These are phyloP conservation scores for Penicillium coffeae DNA, from an alignment of 495 filamentous ascomycete species.

Conservation along the genomic window DNA sequence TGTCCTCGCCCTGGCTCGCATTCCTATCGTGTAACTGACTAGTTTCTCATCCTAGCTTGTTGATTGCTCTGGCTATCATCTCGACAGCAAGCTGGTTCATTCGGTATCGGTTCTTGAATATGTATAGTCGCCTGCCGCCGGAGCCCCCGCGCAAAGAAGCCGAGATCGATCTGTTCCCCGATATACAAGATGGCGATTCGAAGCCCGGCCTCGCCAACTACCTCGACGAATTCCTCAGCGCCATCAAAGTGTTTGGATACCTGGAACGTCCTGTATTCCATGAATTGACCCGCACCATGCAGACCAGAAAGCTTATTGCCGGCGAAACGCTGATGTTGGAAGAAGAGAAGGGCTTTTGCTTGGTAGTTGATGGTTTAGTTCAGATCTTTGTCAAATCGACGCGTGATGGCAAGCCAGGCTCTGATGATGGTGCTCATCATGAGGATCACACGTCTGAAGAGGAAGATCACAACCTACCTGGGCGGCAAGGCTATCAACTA, in stretches of 20 bases:
- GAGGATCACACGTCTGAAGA: slow-evolving; percentile 56
- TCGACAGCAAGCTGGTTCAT: slow-evolving; percentile 89
- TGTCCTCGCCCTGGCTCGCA: slow-evolving; percentile 15
- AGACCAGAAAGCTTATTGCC: slow-evolving; percentile 91
- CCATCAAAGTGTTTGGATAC: slow-evolving; percentile 99
- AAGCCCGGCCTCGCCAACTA: slow-evolving; percentile 93
- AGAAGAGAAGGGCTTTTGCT: slow-evolving; percentile 95
- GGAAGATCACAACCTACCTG: slow-evolving; percentile 54
- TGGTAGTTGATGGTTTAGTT: slow-evolving; percentile 94
- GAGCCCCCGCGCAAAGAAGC: slow-evolving; percentile 96
- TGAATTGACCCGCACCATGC: slow-evolving; percentile 95
- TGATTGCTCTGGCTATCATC: slow-evolving; percentile 71
- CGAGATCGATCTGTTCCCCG: slow-evolving; percentile 89
- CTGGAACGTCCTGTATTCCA: slow-evolving; percentile 95
- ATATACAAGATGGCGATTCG: slow-evolving; percentile 80
- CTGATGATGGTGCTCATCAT: slow-evolving; percentile 20
- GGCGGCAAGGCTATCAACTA: slow-evolving; percentile 80
- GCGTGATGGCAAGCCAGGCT: slow-evolving; percentile 46
- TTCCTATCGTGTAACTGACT: background rate
- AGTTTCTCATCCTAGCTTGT: slow-evolving; percentile 46
- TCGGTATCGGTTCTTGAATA: slow-evolving; percentile 88
- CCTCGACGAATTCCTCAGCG: slow-evolving; percentile 94
- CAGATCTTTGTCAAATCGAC: slow-evolving; percentile 97
- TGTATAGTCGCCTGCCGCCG: slow-evolving; percentile 88
- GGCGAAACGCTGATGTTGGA: slow-evolving; percentile 93